phyloP scores from a whole-genome alignment of 495 filamentous ascomycete species.

The Penicillium psychrofluorescens region DNA sequence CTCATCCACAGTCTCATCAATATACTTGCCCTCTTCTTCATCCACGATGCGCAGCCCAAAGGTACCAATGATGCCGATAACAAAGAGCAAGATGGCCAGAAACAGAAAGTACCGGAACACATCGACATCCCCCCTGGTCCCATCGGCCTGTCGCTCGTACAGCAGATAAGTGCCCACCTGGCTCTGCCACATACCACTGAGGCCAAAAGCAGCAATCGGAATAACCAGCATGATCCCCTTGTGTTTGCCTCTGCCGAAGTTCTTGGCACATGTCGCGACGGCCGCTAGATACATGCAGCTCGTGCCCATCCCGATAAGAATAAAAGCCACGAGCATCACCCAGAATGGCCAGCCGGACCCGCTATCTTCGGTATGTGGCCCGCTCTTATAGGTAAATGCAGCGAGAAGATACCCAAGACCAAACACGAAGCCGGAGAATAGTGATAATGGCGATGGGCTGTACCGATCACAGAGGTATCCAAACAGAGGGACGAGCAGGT shows the following conservation, averaged over 20 bases:
- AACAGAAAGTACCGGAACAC: conserved; percentile 84
- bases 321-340: conserved; percentile 79
- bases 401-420: conserved; percentile 78
- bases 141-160: conserved; percentile 54
- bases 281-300: conserved; percentile 79
- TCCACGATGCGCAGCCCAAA: conserved; percentile 63
- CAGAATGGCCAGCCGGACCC: conserved; percentile 65
- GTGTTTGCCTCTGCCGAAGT: conserved; percentile 82
- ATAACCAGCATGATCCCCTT: conserved; percentile 82
- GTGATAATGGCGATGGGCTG: conserved; percentile 65
- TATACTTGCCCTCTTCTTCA: conserved; percentile 57
- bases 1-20: conserved; percentile 80
- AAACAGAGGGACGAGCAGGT: conserved; percentile 80
- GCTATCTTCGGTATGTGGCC: conserved; percentile 46
- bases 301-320: conserved; percentile 72
- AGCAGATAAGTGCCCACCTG: conserved; percentile 78
- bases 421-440: conserved; percentile 66
- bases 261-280: conserved; percentile 93
- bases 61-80: conserved; percentile 65
- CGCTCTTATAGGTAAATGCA: conserved; percentile 65
- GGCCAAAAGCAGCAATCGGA: conserved; percentile 85
- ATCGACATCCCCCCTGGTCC: conserved; percentile 68
- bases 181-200: conserved; percentile 92
- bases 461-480: conserved; percentile 87
- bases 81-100: conserved; percentile 57